Evolutionary conservation across 2,329 filamentous ascomycete species (phyloP), one percentile per base, ranked within the genome.

Genomic region (Scedosporium apiospermum): DNA sequence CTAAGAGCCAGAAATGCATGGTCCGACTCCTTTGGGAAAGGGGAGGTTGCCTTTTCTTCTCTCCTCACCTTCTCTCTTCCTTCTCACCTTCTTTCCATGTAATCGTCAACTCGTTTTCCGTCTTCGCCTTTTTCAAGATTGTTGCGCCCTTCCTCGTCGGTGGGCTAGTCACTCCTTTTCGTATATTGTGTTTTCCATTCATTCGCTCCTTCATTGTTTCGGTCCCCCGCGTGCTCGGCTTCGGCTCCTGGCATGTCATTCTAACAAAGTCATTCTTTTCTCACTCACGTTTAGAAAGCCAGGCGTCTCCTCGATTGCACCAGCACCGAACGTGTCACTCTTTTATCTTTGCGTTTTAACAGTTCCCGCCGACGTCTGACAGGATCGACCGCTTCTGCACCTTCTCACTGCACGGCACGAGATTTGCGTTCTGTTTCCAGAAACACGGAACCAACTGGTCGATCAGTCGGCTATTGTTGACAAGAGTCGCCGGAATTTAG

Each of bases 121-220:
- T 67, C 64, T 69, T 67, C 65, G 64, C 46, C 12, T 18, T 30
- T 63, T 55, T 23, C 51, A 57, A 59, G 6, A n/a, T 30, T 62
- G 27, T 58, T 63, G 41, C 26, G 42, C 58, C 41, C 60, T 67
- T 59, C 79, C 79, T 80, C 81, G 80, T 79, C 77, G 80, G 79
- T 80, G 74, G 82, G 82, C 80, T 75, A 76, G 78, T 76, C 83
- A 78, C 76, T 84, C 81, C 69, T 83, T 83, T 77, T 71, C 68
- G 72, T 69, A 65, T 71, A 14, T 57, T 27, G 16, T 38, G 30
- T 41, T 42, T 51, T 71, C 64, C 65, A 65, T 65, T 66, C 66
- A 74, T 71, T 74, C 77, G 72, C 72, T 80, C 77, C 69, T 77
- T 76, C 75, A 66, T 63, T 61, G 60, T 41, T 64, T 62, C 46